Conservation (phyloP, 306 rosid species). For the Casuarina cunninghamiana region DNA sequence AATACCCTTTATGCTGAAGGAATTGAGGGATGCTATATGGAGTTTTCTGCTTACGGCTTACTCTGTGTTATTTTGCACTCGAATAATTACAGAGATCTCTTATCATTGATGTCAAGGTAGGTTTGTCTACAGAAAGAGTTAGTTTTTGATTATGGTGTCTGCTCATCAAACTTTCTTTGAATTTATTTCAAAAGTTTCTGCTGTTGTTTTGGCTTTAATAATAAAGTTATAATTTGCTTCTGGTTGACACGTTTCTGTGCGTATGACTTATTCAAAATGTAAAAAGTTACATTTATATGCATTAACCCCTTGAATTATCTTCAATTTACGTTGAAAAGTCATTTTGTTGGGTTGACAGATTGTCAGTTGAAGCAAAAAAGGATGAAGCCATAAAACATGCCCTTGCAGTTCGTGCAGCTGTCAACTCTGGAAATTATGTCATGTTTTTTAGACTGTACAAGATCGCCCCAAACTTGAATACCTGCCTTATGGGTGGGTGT, state of each 20-base stretch:
- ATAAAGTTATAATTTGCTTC: background rate
- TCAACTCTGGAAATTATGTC: constrained; percentile 87
- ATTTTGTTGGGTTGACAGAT: constrained; percentile 45
- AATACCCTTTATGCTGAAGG: constrained; percentile 85
- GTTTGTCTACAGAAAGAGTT: constrained; percentile 19
- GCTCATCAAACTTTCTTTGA: constrained; percentile 1
- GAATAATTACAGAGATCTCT: constrained; percentile 81
- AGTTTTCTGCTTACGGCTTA: constrained; percentile 94
- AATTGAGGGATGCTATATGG: constrained; percentile 84
- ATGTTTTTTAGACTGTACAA: constrained; percentile 83
- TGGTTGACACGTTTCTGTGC: no score
- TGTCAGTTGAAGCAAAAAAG: constrained; percentile 68
- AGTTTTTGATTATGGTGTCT: background rate
- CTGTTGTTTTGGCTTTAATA: background rate
- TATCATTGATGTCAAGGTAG: constrained; percentile 85
- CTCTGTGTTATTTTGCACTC: constrained; percentile 93
- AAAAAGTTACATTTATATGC: background rate
- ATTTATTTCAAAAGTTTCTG: background rate
- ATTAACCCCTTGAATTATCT: background rate
- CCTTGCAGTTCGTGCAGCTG: constrained; percentile 91
- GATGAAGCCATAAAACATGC: constrained; percentile 91
- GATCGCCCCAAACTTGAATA: constrained; percentile 80
- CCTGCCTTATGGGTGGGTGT: constrained; percentile 90
- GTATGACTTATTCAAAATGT: background rate
- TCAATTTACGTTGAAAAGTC: constrained; percentile 27